A percentile compares a stretch with the other conserved stretches of the same genome.
phyloP scores from a whole-genome alignment of 2,329 filamentous ascomycete genomes.

The Aspergillus fumigatiaffinis region DNA sequence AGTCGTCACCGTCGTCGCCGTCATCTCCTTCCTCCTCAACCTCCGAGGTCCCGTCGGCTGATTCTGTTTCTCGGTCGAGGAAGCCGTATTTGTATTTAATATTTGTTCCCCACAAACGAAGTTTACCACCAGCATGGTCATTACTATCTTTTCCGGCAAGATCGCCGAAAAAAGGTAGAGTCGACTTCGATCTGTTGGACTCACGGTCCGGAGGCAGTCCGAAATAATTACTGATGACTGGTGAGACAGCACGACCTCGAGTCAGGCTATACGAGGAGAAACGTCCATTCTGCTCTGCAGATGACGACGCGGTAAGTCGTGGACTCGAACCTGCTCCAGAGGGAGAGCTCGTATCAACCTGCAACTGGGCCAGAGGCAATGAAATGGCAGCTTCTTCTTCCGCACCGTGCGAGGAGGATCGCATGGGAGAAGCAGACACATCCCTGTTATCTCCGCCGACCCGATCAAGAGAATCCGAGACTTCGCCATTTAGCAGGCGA shows the following conservation, averaged over 20 bases:
- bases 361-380: constrained; percentile 21
- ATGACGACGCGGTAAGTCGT: constrained; percentile 16
- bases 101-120: constrained; percentile 56
- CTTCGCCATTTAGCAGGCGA: constrained; percentile 34
- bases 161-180: constrained; percentile 24
- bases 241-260: constrained; percentile 38
- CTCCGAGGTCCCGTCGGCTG: constrained; percentile 16
- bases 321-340: constrained; percentile 17
- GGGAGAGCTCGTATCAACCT: constrained; percentile 25
- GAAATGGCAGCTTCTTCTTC: constrained; percentile 21
- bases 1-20: constrained; percentile 18
- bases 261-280: constrained; percentile 34
- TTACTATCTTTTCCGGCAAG: constrained; percentile 16
- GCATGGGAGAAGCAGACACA: constrained; percentile 14
- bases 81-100: constrained; percentile 38
- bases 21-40: constrained; percentile 10
- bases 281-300: constrained; percentile 20
- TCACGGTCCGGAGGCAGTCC: constrained; percentile 36
- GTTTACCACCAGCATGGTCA: constrained; percentile 54
- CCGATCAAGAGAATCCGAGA: constrained; percentile 21
- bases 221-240: constrained; percentile 45
- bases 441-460: constrained; percentile 16
- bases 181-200: constrained; percentile 25
- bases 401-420: constrained; percentile 26
- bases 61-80: constrained; percentile 26